phyloP scores from a whole-genome alignment of 1,139 yeast genomes.

The Kodamaea arcana region DNA sequence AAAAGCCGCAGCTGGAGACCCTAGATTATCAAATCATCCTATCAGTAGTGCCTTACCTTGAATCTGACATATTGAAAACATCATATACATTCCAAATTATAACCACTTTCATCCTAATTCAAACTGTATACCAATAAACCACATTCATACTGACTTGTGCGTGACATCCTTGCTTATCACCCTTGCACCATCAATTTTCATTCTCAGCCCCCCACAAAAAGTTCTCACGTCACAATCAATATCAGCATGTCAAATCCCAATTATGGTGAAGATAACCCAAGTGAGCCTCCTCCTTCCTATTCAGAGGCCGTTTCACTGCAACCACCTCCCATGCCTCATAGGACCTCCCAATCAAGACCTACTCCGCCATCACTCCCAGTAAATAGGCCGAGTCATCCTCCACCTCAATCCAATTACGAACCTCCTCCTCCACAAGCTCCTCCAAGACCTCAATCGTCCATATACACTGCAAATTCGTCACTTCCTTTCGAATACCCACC shows the following conservation, averaged over 20 bases:
- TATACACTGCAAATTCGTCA: constrained; percentile 16
- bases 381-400: constrained; percentile 7
- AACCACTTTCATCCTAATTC: too few relatives aligned
- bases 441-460: constrained; percentile 2
- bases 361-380: constrained; percentile 1
- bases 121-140: too few relatives aligned
- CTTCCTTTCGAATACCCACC: constrained; percentile 56
- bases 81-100: too few relatives aligned
- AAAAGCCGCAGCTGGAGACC: too few relatives aligned
- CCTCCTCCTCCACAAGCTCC: constrained; percentile 2
- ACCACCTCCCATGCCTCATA: not conserved
- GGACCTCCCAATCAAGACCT: not conserved
- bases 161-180: too few relatives aligned
- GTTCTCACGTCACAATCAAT: too few relatives aligned
- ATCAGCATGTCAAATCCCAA: not conserved
- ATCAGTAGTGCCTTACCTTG: too few relatives aligned
- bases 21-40: too few relatives aligned
- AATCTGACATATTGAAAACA: too few relatives aligned
- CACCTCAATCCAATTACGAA: constrained; percentile 4
- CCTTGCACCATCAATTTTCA: too few relatives aligned
- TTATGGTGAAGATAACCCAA: constrained; percentile 3
- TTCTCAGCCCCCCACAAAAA: too few relatives aligned
- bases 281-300: constrained; percentile 19
- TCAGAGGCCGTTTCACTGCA: constrained; percentile 14
- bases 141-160: too few relatives aligned